These are phyloP conservation scores for Rhizoclosmatium globosum DNA, from an alignment of 192 early-diverging fungal species.

Conservation along the genomic window DNA sequence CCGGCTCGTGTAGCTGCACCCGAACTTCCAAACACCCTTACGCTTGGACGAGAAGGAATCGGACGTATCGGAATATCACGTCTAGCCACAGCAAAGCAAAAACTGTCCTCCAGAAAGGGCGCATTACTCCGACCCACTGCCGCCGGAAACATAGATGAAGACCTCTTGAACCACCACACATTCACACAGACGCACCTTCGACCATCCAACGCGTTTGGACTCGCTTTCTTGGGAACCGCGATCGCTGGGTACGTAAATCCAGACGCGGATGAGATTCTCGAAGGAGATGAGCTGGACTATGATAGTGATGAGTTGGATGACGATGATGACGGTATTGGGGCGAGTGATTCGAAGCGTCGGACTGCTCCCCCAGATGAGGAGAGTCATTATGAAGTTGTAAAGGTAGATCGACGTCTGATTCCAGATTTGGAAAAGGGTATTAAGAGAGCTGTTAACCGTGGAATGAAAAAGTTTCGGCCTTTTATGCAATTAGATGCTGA, in stretches of 20 bases:
- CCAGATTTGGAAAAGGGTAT: slow-evolving; percentile 36
- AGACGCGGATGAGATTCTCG: slow-evolving; percentile 29
- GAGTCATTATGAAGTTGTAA: slow-evolving; percentile 37
- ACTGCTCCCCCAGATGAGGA: slow-evolving; percentile 28
- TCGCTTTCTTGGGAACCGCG: slow-evolving; percentile 36
- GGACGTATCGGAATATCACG: slow-evolving; percentile 38
- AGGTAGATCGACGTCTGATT: slow-evolving; percentile 35
- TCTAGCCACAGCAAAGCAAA: slow-evolving; percentile 32
- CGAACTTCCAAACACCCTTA: slow-evolving; percentile 37
- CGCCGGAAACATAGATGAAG: neutral
- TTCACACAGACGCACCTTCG: neutral
- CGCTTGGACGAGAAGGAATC: slow-evolving; percentile 33
- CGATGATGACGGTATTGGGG: neutral
- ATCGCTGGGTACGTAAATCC: slow-evolving; percentile 34
- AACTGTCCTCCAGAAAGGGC: neutral
- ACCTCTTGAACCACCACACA: neutral
- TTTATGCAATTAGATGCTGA: slow-evolving; percentile 16
- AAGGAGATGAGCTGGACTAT: slow-evolving; percentile 28
- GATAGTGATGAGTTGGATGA: slow-evolving; percentile 4
- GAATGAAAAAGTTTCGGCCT: slow-evolving; percentile 38
- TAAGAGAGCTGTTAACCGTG: slow-evolving; percentile 34
- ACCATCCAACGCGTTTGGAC: neutral
- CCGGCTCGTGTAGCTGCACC: slow-evolving; percentile 29
- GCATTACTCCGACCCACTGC: neutral
- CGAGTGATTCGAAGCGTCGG: neutral